These are phyloP conservation scores for Quercus lobata DNA, from an alignment of 331 rosid species.

Conservation along the genomic window DNA sequence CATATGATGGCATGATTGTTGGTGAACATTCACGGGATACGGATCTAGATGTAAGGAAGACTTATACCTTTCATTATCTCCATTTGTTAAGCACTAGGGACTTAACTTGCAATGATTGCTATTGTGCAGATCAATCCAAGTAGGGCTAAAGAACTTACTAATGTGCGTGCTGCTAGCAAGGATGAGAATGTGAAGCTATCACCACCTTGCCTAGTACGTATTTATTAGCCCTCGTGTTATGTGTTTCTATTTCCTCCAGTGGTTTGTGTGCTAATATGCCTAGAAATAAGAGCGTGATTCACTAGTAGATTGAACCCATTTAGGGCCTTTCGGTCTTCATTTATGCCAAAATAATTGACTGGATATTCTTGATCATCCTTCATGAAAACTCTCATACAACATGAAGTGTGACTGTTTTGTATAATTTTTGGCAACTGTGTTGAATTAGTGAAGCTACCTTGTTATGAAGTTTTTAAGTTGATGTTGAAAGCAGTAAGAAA, in stretches of 20 bases:
- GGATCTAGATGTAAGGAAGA: slow-evolving; percentile 73
- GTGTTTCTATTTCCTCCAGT: not conserved
- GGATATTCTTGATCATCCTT: not conserved
- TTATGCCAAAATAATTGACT: not conserved
- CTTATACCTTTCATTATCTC: slow-evolving; percentile 10
- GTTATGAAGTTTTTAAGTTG: not conserved
- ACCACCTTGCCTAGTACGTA: slow-evolving; percentile 95
- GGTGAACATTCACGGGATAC: slow-evolving; percentile 93
- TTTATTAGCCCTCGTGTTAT: slow-evolving; percentile 9
- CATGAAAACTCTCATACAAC: not conserved
- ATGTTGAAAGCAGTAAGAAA: not conserved
- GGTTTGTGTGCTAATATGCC: not conserved
- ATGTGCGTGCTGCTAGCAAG: slow-evolving; percentile 68
- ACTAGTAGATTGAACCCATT: not conserved
- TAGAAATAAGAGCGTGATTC: not conserved
- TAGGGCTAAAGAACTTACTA: slow-evolving; percentile 68
- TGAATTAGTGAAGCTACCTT: not conserved
- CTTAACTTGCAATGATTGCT: slow-evolving; percentile 17
- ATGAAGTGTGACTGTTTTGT: not conserved
- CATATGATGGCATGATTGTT: slow-evolving; percentile 96
- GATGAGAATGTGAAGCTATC: slow-evolving; percentile 84
- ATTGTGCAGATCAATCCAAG: slow-evolving; percentile 78
- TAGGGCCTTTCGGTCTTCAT: too few species aligned
- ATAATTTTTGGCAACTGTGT: not conserved
- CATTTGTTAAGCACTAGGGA: slow-evolving; percentile 10